Base-by-base conservation (phyloP, 257 asterid species). In the Plantago ovata region DNA sequence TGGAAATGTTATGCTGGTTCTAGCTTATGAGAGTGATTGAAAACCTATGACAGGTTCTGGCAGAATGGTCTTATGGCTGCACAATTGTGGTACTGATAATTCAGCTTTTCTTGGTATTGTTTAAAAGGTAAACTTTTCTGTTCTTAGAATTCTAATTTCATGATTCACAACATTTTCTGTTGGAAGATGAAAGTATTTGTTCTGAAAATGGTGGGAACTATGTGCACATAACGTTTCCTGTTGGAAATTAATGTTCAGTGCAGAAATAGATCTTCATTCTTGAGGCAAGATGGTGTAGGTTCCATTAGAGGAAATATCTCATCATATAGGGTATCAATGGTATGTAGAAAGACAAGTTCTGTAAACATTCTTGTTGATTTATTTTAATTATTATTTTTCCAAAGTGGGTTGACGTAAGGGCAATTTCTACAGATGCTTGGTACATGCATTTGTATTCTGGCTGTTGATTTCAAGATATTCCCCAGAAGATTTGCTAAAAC, bases 401-500 rank as follows among this genome's bases (percentile, higher is more conserved):
- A 58, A 58, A 32, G 39, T 49, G 40, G 66, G 52, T 61, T 71
- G 50, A 52, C 54, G 23, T 58, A 38, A 65, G 64, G 54, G 36
- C 28, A 56, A 60, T 47, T 62, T 61, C 45, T 76, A 93, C 96
- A 93, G 97, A 79, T 89, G 91, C 80, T 93, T 64, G 55, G 39
- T 65, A 84, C 97, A 11, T 86, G 92, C 75, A 5, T 81, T 61
- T 79, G 92, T 72, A 89, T 93, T 70, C 70, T 93, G 83, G 97
- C 96, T 64, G 97, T 93, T 69, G 99, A 89, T 74, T 93, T 89
- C 83, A 81, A 79, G 75, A 84, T 93, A 69, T 93, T 89, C 74
- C 99, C 99, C 44, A 81, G 95, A 71, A 86, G 89, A 89, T 89
- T 80, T 60, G 96, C 97, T 7, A 89, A 93, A 81, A 83, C 95